Evolutionary conservation across 768 basidiomycete genomes (phyloP).

Genomic region (Termitomyces sp.): DNA sequence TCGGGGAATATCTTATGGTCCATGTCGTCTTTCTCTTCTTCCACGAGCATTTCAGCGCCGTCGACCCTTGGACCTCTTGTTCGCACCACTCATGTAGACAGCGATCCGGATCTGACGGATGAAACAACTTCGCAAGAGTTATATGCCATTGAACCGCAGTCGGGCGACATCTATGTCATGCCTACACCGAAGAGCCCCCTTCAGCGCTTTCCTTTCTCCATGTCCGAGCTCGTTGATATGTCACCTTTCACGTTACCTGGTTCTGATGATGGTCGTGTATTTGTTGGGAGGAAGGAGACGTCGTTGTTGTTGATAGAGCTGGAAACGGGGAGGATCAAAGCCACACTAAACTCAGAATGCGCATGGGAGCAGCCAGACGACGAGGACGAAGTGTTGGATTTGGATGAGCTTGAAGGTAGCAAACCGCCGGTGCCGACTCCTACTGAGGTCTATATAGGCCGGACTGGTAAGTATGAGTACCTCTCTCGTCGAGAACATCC

Average conservation of each 20-base stretch:
- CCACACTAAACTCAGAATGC: slow-evolving; percentile 69
- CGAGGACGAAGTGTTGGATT: slow-evolving; percentile 35
- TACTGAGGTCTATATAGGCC: slow-evolving; percentile 45
- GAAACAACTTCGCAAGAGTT: slow-evolving; percentile 57
- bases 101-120: slow-evolving; percentile 50
- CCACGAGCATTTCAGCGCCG: slow-evolving; percentile 33
- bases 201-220: slow-evolving; percentile 85
- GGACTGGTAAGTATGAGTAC: slow-evolving; percentile 33
- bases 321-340: slow-evolving; percentile 76
- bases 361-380: slow-evolving; percentile 65
- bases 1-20: slow-evolving; percentile 86
- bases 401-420: slow-evolving; percentile 39
- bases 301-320: slow-evolving; percentile 70
- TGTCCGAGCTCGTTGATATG: slow-evolving; percentile 88
- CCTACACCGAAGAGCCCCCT: slow-evolving; percentile 61
- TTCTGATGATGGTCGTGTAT: slow-evolving; percentile 63
- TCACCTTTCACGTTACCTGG: slow-evolving; percentile 74
- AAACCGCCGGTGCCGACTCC: slow-evolving; percentile 30
- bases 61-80: slow-evolving; percentile 68
- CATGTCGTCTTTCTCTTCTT: slow-evolving; percentile 57
- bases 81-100: slow-evolving; percentile 57
- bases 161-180: slow-evolving; percentile 89
- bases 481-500: background rate
- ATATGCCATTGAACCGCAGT: slow-evolving; percentile 93
- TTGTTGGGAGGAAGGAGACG: slow-evolving; percentile 90